Conservation (phyloP, 768 basidiomycete genomes). For the Grammothele lineata region DNA sequence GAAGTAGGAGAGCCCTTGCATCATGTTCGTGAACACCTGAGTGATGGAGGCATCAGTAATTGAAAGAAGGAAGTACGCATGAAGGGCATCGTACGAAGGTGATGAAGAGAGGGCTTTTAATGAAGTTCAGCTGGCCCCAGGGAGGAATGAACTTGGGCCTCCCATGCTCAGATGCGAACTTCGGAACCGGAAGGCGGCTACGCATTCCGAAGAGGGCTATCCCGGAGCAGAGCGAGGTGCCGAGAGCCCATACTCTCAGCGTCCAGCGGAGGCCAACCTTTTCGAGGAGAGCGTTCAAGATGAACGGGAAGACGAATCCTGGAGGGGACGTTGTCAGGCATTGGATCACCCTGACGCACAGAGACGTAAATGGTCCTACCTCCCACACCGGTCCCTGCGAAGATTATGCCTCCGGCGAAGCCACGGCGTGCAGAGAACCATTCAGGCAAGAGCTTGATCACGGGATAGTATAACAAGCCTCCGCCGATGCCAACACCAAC, state of each 20-base stretch:
- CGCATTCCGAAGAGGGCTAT: conserved; percentile 12
- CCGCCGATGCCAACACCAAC: conserved; percentile 14
- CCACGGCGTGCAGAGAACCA: conserved; percentile 19
- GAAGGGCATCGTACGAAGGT: conserved; percentile 7
- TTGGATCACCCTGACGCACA: too few relatives aligned
- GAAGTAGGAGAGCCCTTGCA: conserved; percentile 21
- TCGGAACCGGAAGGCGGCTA: conserved; percentile 13
- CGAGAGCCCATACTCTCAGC: conserved; percentile 15
- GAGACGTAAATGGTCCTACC: neutral
- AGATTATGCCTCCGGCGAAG: conserved; percentile 17
- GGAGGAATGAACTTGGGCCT: conserved; percentile 11
- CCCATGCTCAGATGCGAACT: neutral
- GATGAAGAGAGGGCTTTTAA: conserved; percentile 13
- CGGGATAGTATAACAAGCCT: conserved; percentile 13
- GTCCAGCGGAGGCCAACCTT: conserved; percentile 17
- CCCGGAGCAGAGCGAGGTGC: conserved; percentile 6
- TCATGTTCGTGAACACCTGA: conserved; percentile 10
- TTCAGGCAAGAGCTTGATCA: conserved; percentile 12
- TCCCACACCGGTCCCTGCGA: conserved; percentile 16
- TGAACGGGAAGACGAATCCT: conserved; percentile 19
- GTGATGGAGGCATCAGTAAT: neutral
- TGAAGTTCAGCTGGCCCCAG: conserved; percentile 10
- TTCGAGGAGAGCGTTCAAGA: conserved; percentile 14
- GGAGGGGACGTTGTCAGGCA: neutral
- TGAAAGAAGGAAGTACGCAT: neutral